Evolutionary conservation across 768 basidiomycete genomes (phyloP), one percentile per base, ranked within the genome.

Genomic region (Tephrocybe sp.): DNA sequence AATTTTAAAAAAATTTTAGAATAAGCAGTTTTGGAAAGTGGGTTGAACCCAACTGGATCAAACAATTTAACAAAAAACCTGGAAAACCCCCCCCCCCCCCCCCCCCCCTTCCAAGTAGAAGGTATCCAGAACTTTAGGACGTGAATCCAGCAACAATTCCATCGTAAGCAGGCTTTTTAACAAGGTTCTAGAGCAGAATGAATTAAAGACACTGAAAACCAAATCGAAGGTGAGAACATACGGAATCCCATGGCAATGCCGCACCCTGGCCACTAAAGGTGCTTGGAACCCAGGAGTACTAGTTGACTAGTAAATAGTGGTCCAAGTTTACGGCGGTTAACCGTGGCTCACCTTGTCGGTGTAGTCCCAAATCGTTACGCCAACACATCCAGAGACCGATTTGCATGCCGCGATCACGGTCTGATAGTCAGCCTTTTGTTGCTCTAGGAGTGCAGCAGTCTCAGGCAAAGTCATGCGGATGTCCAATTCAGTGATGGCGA

Each of bases 401-500:
- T 74, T 71, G 62, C 84, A 86, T 17, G 81, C 77, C 22, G 64
- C 54, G 43, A 85, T 71, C 43, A 84, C 76, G 13, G 71, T 73
- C 62, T 74, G 66, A 56, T 83, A 86, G 61, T 86, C 83, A 48
- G 66, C 69, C 59, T 76, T 69, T 60, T 85, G 82, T 59, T 84
- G 80, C 33, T 65, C 69, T 33, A 79, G 68, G 33, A 77, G 68
- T 2, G 75, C 76, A 10, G 64, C 58, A 1, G 80, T 80, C 19
- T 69, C 72, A 14, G 82, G 83, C 14, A 79, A 65, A 10, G 72
- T 72, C 72, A 84, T 82, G 42, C 83, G 74, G 61, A 81, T 83
- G 59, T 86, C 84, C 42, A 87, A 73, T 61, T 85, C 85, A 2
- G 84, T 86, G 56, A 85, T 76, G 16, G 83, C 83, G 26, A 85